These are phyloP conservation scores for Biancaea sappan DNA, from an alignment of 306 rosid genomes.

Conservation along the genomic window DNA sequence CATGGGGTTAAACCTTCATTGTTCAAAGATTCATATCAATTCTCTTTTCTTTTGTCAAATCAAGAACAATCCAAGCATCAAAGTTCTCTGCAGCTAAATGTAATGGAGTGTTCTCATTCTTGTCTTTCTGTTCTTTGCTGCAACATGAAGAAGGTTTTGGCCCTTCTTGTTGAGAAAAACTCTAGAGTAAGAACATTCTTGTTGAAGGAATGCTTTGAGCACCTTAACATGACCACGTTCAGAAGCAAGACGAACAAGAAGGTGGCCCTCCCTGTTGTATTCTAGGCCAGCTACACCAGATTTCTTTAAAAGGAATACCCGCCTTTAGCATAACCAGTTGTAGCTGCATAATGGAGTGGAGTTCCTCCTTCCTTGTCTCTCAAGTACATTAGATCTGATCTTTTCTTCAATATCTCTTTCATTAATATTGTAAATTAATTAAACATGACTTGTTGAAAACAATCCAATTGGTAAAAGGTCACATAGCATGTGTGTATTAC, in stretches of 20 bases:
- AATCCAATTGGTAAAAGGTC: neutral
- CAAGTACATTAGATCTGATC: neutral
- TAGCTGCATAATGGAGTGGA: neutral
- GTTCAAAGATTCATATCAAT: neutral
- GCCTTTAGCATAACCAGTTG: neutral
- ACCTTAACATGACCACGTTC: neutral
- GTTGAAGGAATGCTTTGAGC: neutral
- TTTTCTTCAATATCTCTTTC: neutral
- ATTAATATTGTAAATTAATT: neutral
- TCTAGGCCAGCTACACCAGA: neutral
- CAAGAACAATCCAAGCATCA: neutral
- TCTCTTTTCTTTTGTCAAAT: neutral
- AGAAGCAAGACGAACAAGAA: constrained; percentile 13
- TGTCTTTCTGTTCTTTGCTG: constrained; percentile 7
- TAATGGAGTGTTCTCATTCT: neutral
- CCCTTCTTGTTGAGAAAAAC: neutral
- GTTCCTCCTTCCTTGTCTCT: neutral
- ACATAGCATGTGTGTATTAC: too few relatives aligned
- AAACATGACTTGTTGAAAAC: neutral
- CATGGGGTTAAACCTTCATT: neutral
- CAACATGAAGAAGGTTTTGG: neutral
- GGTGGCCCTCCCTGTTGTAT: neutral
- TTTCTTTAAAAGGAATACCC: neutral
- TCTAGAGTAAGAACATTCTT: neutral
- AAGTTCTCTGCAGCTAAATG: neutral